Evolutionary conservation across 768 basidiomycete genomes (phyloP).

Genomic region (Amanita jacksonii): DNA sequence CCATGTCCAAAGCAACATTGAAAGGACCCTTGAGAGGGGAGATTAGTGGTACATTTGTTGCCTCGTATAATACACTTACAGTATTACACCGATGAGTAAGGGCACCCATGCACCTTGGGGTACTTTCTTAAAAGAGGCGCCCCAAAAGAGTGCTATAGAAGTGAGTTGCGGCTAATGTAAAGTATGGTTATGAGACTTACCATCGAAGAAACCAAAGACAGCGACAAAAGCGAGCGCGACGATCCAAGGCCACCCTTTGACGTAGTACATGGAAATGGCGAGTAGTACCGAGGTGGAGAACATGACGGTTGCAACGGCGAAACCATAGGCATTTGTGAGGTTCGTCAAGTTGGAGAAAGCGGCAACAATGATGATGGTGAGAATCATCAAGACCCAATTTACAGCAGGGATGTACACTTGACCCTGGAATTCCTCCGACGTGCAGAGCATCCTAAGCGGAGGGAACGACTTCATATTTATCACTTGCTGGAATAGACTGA

Average conservation of each 20-base stretch:
- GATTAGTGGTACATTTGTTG: neutral
- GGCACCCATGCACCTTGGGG: slow-evolving; percentile 64
- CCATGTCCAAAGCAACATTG: slow-evolving; percentile 63
- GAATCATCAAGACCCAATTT: slow-evolving; percentile 51
- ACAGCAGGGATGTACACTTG: slow-evolving; percentile 58
- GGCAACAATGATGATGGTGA: slow-evolving; percentile 42
- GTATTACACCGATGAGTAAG: slow-evolving; percentile 41
- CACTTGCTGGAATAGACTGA: slow-evolving; percentile 53
- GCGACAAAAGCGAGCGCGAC: slow-evolving; percentile 38
- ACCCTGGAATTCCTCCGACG: slow-evolving; percentile 49
- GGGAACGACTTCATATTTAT: slow-evolving; percentile 53
- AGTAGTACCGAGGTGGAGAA: slow-evolving; percentile 50
- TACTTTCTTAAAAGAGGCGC: slow-evolving; percentile 50
- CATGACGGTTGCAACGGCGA: slow-evolving; percentile 60
- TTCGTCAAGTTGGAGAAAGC: slow-evolving; percentile 44
- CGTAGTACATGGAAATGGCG: slow-evolving; percentile 44
- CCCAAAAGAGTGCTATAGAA: slow-evolving; percentile 47
- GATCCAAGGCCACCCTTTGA: slow-evolving; percentile 38
- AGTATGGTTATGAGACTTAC: slow-evolving; percentile 15
- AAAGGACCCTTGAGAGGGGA: slow-evolving; percentile 19
- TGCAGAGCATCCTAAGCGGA: slow-evolving; percentile 48
- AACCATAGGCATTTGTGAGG: slow-evolving; percentile 55
- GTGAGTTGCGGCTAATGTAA: too few species aligned
- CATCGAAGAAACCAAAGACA: slow-evolving; percentile 57
- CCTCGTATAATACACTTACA: slow-evolving; percentile 24